These are phyloP conservation scores for Aspergillus sp. DNA, from an alignment of 2,329 filamentous ascomycete species.

Conservation along the genomic window DNA sequence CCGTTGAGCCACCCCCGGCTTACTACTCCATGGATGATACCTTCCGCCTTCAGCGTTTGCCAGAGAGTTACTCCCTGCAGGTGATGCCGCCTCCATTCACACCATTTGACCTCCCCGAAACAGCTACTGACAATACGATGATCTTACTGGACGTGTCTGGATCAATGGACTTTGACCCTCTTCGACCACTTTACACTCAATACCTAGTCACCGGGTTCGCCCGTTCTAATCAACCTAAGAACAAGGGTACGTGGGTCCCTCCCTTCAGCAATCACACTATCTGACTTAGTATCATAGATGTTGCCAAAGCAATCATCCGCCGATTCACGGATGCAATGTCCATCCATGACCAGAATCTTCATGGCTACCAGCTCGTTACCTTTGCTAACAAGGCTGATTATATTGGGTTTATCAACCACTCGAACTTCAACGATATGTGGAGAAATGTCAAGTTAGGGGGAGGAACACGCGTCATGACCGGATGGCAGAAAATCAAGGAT, in stretches of 20 bases:
- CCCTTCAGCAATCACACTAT: background rate
- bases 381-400: conserved; percentile 1
- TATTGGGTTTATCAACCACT: conserved; percentile 8
- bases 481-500: conserved; percentile 10
- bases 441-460: background rate
- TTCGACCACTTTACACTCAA: conserved; percentile 1
- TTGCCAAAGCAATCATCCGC: conserved; percentile 8
- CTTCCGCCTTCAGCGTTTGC: background rate
- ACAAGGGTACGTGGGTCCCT: background rate
- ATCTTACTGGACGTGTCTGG: conserved; percentile 9
- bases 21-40: conserved; percentile 2
- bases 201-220: conserved; percentile 2
- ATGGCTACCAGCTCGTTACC: conserved; percentile 9
- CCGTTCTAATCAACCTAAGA: background rate
- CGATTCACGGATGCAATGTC: conserved; percentile 6
- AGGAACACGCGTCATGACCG: conserved; percentile 6
- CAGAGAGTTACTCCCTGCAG: conserved; percentile 3
- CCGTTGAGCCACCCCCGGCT: conserved; percentile 5
- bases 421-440: conserved; percentile 2
- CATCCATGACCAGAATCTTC: conserved; percentile 1
- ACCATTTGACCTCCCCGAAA: background rate
- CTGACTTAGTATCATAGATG: background rate
- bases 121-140: conserved; percentile 3
- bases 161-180: conserved; percentile 3
- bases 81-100: conserved; percentile 6